These are phyloP conservation scores for Pseudopithomyces maydicus DNA, from an alignment of 2,329 filamentous ascomycete species.

Conservation along the genomic window DNA sequence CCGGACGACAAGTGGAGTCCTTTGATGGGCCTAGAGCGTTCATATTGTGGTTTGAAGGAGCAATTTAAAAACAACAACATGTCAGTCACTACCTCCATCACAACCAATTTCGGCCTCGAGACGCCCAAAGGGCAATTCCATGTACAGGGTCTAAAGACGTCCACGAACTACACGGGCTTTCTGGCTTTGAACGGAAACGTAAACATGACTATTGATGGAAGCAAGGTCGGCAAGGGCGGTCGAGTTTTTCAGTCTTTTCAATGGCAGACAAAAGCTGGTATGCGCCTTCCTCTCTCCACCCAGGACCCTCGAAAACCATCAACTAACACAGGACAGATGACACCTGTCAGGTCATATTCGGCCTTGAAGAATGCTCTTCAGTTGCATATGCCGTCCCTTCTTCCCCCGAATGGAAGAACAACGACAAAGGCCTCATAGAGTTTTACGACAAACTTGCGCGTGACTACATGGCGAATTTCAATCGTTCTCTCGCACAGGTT, in stretches of 20 bases:
- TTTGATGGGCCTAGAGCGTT: constrained; percentile 74
- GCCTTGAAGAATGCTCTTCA: constrained; percentile 86
- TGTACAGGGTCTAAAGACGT: constrained; percentile 73
- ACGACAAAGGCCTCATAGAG: constrained; percentile 64
- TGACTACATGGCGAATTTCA: constrained; percentile 75
- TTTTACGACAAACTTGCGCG: constrained; percentile 81
- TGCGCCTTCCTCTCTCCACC: constrained; percentile 27
- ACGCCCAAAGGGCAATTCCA: constrained; percentile 86
- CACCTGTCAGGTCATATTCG: constrained; percentile 84
- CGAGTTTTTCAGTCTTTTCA: constrained; percentile 71
- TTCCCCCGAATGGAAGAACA: constrained; percentile 68
- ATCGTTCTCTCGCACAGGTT: constrained; percentile 80
- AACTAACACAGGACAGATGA: constrained; percentile 56
- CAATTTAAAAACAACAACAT: constrained; percentile 66
- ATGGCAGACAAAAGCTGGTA: constrained; percentile 82
- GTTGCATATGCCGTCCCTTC: constrained; percentile 91
- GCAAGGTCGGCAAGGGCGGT: constrained; percentile 71
- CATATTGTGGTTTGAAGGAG: constrained; percentile 78
- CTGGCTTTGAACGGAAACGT: constrained; percentile 67
- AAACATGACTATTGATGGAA: constrained; percentile 49
- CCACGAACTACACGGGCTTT: constrained; percentile 73
- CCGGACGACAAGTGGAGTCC: constrained; percentile 60
- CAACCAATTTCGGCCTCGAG: constrained; percentile 64
- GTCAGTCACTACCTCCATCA: constrained; percentile 67
- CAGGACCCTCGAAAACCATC: constrained; percentile 5